Percentiles rank a stretch among this genome's conserved stretches.
Evolutionary conservation across 257 asterid species (phyloP).

Genomic region (Linaria vulgaris): DNA sequence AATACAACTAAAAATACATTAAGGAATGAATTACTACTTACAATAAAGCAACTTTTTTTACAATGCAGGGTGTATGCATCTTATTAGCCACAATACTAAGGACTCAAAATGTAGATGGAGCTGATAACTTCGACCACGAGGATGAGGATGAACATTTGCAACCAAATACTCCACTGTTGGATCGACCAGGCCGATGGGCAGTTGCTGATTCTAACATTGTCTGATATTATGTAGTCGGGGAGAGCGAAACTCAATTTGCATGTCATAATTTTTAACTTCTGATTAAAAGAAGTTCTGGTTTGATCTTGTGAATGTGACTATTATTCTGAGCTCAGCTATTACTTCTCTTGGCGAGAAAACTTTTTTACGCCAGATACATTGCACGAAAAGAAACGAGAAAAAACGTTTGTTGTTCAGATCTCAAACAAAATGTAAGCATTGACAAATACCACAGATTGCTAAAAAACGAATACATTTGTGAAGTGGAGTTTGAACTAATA

Average conservation of each 20-base stretch:
- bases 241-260: background rate
- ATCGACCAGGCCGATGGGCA: slow-evolving; percentile 19
- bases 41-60: background rate
- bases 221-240: slow-evolving; percentile 6
- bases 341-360: background rate
- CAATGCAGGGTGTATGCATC: slow-evolving; percentile 49
- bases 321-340: background rate
- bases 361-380: background rate
- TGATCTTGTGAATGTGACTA: no score
- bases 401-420: slow-evolving; percentile 1
- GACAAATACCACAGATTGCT: slow-evolving; percentile 7
- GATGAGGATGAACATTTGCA: slow-evolving; percentile 23
- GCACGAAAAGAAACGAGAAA: background rate
- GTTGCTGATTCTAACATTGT: slow-evolving; percentile 18
- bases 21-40: no score
- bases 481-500: slow-evolving; percentile 22
- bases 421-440: background rate
- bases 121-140: slow-evolving; percentile 19
- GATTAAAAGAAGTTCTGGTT: no score
- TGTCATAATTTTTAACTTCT: no score
- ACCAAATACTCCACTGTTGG: slow-evolving; percentile 31
- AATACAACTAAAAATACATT: no score
- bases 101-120: slow-evolving; percentile 27
- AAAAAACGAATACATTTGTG: slow-evolving; percentile 20
- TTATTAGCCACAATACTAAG: slow-evolving; percentile 47